These are phyloP conservation scores for Venturia aucupariae DNA, from an alignment of 2,329 filamentous ascomycete genomes.

Conservation along the genomic window DNA sequence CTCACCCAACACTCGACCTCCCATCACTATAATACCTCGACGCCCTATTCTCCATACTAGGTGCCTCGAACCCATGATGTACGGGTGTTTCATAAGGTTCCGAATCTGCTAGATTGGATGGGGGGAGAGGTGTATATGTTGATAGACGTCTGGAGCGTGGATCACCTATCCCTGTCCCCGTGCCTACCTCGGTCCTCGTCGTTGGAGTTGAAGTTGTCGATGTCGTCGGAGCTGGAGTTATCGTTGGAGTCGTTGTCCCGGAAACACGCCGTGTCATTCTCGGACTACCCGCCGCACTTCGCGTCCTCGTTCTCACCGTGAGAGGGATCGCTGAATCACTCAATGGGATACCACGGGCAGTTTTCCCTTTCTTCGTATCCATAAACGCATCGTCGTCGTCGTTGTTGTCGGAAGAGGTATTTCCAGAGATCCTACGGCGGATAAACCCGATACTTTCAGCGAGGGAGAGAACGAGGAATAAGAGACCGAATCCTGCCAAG, in stretches of 20 bases:
- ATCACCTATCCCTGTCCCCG: background rate
- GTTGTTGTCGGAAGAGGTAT: background rate
- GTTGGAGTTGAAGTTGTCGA: background rate
- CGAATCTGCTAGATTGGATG: background rate
- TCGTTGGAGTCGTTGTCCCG: too few relatives aligned
- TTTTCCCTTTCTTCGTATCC: too few relatives aligned
- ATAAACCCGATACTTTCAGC: background rate
- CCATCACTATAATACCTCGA: background rate
- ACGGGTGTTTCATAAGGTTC: background rate
- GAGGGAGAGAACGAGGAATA: background rate
- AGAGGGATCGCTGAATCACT: too few relatives aligned
- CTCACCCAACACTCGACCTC: too few relatives aligned
- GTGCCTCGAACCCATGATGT: background rate
- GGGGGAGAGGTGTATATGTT: background rate
- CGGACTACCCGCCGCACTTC: too few relatives aligned
- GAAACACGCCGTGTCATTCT: too few relatives aligned
- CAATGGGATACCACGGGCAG: too few relatives aligned
- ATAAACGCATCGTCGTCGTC: background rate
- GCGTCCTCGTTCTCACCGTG: too few relatives aligned
- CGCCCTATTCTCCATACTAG: too few relatives aligned
- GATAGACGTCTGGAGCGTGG: background rate
- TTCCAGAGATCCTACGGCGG: background rate
- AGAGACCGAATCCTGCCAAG: background rate
- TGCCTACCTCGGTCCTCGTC: too few relatives aligned
- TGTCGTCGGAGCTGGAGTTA: too few relatives aligned